These are phyloP conservation scores for Phytophthora pistaciae DNA, from an alignment of 352 stramenopile genomes.

Conservation along the genomic window DNA sequence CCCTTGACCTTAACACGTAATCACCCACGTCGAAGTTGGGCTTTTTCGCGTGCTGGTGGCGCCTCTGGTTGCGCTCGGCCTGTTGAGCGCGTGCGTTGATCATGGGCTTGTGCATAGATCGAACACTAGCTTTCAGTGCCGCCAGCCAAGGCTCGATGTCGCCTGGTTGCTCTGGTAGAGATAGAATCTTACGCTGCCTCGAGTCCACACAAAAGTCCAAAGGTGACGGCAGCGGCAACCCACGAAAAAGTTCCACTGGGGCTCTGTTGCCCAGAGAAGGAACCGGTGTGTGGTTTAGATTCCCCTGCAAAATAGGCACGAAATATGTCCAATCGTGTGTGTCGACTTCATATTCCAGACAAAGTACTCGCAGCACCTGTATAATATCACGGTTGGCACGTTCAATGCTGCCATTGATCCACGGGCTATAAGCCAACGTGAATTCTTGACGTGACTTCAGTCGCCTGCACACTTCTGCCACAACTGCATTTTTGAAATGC, in stretches of 20 bases:
- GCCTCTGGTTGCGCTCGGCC: slow-evolving; percentile 14
- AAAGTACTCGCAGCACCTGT: slow-evolving; percentile 30
- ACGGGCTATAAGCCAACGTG: slow-evolving; percentile 33
- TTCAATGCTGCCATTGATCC: slow-evolving; percentile 45
- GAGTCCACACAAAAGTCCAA: slow-evolving; percentile 11
- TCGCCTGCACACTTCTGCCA: slow-evolving; percentile 19
- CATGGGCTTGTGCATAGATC: slow-evolving; percentile 27
- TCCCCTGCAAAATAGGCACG: slow-evolving; percentile 30
- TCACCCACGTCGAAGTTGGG: slow-evolving; percentile 37
- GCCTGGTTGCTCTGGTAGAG: slow-evolving; percentile 10
- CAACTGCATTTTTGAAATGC: slow-evolving; percentile 44
- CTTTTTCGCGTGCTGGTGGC: slow-evolving; percentile 2
- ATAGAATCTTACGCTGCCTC: slow-evolving; percentile 1
- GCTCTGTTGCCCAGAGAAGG: slow-evolving; percentile 15
- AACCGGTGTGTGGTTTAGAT: slow-evolving; percentile 43
- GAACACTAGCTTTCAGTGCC: background rate
- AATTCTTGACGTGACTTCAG: slow-evolving; percentile 32
- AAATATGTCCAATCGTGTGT: slow-evolving; percentile 27
- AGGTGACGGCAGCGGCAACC: background rate
- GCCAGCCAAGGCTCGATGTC: background rate
- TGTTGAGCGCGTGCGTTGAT: slow-evolving; percentile 4
- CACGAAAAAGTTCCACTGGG: slow-evolving; percentile 36
- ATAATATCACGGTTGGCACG: slow-evolving; percentile 39
- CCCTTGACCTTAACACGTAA: slow-evolving; percentile 40
- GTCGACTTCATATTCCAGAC: slow-evolving; percentile 26